A percentile compares a stretch with the other conserved stretches of the same genome.
phyloP scores from a whole-genome alignment of 768 basidiomycete species.

The Dictyophora rubrovolvata region DNA sequence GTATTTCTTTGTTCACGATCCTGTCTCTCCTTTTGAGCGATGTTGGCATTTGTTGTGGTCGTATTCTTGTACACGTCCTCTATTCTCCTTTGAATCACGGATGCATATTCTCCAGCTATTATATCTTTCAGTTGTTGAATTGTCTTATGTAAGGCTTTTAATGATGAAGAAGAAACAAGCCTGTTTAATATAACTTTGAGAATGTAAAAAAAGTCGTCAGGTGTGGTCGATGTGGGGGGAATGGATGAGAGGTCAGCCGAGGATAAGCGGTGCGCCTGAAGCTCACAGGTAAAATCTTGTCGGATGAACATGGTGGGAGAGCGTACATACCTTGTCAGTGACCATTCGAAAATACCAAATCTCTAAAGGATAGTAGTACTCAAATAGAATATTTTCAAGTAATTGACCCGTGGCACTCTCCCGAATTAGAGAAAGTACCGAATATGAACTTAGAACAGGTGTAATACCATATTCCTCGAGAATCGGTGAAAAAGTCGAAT shows the following conservation, averaged over 20 bases:
- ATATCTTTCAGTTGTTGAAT: constrained; percentile 57
- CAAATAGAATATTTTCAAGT: constrained; percentile 56
- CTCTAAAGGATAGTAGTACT: constrained; percentile 84
- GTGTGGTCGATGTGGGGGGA: constrained; percentile 62
- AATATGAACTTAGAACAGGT: background rate
- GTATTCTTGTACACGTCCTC: constrained; percentile 73
- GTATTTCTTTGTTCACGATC: constrained; percentile 71
- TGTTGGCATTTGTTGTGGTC: constrained; percentile 20
- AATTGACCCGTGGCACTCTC: constrained; percentile 26
- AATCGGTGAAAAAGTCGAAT: background rate
- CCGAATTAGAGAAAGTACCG: constrained; percentile 9
- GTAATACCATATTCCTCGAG: background rate
- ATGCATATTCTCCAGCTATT: constrained; percentile 75
- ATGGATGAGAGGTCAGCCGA: constrained; percentile 54
- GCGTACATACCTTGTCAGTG: constrained; percentile 66
- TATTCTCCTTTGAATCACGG: constrained; percentile 72
- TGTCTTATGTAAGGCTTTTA: constrained; percentile 45
- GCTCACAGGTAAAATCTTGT: background rate
- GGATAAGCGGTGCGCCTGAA: constrained; percentile 81
- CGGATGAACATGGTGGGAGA: background rate
- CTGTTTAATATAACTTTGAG: constrained; percentile 76
- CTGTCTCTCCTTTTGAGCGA: constrained; percentile 50
- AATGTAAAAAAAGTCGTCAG: constrained; percentile 95
- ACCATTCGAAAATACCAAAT: constrained; percentile 81
- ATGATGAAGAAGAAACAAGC: constrained; percentile 66